Percentiles rank a stretch among this genome's conserved stretches.
Evolutionary conservation across 2,329 filamentous ascomycete genomes (phyloP).

Genomic region (Ceratocystis lukuohia): DNA sequence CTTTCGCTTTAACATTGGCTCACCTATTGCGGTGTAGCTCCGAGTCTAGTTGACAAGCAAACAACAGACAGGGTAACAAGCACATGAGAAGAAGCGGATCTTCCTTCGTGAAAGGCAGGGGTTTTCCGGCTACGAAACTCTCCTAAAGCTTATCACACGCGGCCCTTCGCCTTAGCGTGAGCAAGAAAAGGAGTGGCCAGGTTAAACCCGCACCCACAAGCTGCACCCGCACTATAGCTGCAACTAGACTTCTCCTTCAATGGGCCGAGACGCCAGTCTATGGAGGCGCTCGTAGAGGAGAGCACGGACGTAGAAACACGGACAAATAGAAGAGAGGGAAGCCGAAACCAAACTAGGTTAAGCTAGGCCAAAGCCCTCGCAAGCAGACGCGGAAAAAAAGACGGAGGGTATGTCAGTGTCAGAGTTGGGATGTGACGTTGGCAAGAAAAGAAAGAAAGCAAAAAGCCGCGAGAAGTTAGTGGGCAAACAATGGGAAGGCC

Average conservation of each 20-base stretch:
- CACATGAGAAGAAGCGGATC: not conserved
- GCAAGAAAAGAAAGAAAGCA: too few species aligned
- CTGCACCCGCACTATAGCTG: not conserved
- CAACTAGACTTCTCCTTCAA: not conserved
- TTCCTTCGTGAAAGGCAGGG: not conserved
- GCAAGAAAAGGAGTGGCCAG: not conserved
- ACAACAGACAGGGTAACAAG: too few species aligned
- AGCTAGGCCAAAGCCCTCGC: too few species aligned
- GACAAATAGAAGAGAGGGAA: too few species aligned
- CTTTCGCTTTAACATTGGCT: too few species aligned
- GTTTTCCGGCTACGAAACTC: not conserved
- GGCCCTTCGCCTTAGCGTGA: not conserved
- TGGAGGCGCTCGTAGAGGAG: not conserved
- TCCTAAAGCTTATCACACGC: constrained; percentile 6
- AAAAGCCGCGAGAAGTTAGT: too few species aligned
- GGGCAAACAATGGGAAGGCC: too few species aligned
- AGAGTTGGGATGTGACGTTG: too few species aligned
- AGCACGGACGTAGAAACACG: not conserved
- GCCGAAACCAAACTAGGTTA: too few species aligned
- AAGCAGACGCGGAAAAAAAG: too few species aligned
- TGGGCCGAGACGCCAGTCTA: not conserved
- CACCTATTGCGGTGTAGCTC: not conserved
- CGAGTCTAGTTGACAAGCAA: not conserved
- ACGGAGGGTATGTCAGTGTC: too few species aligned
- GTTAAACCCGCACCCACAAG: not conserved